Evolutionary conservation across 768 basidiomycete species (phyloP), one percentile per base, ranked within the genome.

Genomic region (Trametopsis cervina): DNA sequence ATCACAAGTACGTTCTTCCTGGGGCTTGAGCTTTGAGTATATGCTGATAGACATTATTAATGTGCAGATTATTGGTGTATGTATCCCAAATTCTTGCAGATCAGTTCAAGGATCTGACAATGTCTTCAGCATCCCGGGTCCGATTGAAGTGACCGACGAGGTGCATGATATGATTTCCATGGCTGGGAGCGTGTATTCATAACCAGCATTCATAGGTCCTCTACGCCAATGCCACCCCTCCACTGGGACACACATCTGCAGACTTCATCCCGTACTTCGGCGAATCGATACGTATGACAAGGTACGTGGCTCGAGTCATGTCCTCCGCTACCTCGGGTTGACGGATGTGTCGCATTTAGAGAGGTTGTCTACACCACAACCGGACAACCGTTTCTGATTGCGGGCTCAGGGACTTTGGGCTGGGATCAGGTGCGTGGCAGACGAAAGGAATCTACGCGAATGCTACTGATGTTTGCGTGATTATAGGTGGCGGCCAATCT

Each of bases 371-470:
- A 81, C 61, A 85, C 95, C 24, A 75, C 80, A 46, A 69, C 73
- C 20, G 88, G 76, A 0, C 96, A 98, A 60, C 90, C 92, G 0
- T 92, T 99, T 74, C 68, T 99, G 58, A 86, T 98, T 53, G 83
- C 93, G 22, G 96, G 96, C 1, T 89, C 85, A 46, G 96, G 96
- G 13, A 98, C 96, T 2, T 74, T 99, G 26, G 96, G 96, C 23
- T 98, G 94, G 93, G 94, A 97, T 64, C 87, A 90, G 78, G 88
- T 76, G 38, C 54, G 76, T 60, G 18, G 10, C 23, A n/a, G n/a
- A n/a, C n/a, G n/a, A n/a, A n/a, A n/a, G n/a, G n/a, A n/a, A n/a
- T n/a, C n/a, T n/a, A n/a, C n/a, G 39, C 17, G 38, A 37, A 26
- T 21, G n/a, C 11, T 27, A 10, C 11, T 37, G 1, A 22, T 25